These are phyloP conservation scores for Silene latifolia DNA, from an alignment of 148 eudicot species.

Conservation along the genomic window DNA sequence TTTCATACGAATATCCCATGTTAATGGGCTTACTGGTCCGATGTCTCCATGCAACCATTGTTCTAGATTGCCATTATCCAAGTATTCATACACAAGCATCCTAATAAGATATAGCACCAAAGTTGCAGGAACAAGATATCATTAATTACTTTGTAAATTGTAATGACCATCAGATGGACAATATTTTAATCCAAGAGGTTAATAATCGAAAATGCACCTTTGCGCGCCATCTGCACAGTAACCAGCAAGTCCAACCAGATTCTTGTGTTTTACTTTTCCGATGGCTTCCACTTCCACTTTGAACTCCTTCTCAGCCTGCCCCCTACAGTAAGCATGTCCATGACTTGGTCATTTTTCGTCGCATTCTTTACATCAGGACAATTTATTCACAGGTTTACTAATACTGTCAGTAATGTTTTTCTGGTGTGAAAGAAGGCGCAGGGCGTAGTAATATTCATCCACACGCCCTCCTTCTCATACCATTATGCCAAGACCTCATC, in stretches of 20 bases:
- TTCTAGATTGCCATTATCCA: conserved; percentile 89
- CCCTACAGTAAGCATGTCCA: conserved; percentile 43
- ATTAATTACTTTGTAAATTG: conserved; percentile 15
- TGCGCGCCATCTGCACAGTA: conserved; percentile 86
- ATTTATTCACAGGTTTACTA: not conserved
- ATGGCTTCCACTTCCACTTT: conserved; percentile 99
- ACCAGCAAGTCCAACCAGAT: conserved; percentile 83
- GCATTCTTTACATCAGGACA: not conserved
- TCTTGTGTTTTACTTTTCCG: conserved; percentile 91
- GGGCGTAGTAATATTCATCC: not conserved
- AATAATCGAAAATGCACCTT: conserved; percentile 43
- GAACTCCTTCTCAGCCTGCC: conserved; percentile 95
- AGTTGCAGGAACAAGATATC: conserved; percentile 3
- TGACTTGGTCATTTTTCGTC: not conserved
- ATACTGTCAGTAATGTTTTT: conserved; percentile 3
- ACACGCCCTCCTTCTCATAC: too few relatives aligned
- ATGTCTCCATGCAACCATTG: conserved; percentile 95
- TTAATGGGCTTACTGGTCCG: conserved; percentile 68
- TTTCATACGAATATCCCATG: conserved; percentile 79
- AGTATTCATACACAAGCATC: conserved; percentile 85
- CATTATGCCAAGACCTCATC: not conserved
- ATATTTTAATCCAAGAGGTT: conserved; percentile 1
- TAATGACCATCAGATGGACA: not conserved
- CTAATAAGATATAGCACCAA: conserved; percentile 39
- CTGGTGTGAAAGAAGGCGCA: too few relatives aligned